Evolutionary conservation across 257 asterid genomes (phyloP), one percentile per base, ranked within the genome.

Genomic region (Parsonsia alboflavescens): DNA sequence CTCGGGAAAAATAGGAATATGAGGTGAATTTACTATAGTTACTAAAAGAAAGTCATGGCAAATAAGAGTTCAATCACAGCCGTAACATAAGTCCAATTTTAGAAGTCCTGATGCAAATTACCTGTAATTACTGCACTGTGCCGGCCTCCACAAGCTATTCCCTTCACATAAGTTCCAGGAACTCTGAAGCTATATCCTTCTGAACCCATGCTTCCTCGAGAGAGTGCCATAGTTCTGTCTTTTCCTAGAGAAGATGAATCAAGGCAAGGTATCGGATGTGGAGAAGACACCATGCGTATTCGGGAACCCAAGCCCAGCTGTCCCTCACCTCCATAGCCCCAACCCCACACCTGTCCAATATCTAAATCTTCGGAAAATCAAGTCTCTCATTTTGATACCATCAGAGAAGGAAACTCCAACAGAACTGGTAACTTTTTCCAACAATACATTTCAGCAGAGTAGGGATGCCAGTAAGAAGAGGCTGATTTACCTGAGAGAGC

Each of bases 251-350:
- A 41, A 48, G 87, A 81, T 42, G 93, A 79, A 74, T 88, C 96
- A 71, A 89, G 81, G 91, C 97, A 95, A 56, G 96, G 96, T 72
- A 95, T 76, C 39, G 91, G 98, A 84, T 95, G 99, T 49, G 99
- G 98, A 77, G 99, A 92, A 64, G 98, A 90, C 70, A 92, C 96
- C 97, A 90, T 95, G 69, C 96, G 91, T 76, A 95, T 86, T 61
- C 96, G 84, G 70, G 98, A 92, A 63, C 99, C 99, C 82, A 95
- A 64, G 30, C 99, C 99, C 76, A 95, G 88, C 85, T 95, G 99
- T 64, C 99, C 99, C 76, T 91, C 99, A 74, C 99, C 99, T 73
- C 99, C 99, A 78, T 95, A 91, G 78, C 99, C 99, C 99, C 99
- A 95, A 80, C 98, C 94, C 98, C 98, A 95, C 76, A 95, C 98